Conservation (phyloP, 129 eudicot genomes). For the Calendula officinalis region DNA sequence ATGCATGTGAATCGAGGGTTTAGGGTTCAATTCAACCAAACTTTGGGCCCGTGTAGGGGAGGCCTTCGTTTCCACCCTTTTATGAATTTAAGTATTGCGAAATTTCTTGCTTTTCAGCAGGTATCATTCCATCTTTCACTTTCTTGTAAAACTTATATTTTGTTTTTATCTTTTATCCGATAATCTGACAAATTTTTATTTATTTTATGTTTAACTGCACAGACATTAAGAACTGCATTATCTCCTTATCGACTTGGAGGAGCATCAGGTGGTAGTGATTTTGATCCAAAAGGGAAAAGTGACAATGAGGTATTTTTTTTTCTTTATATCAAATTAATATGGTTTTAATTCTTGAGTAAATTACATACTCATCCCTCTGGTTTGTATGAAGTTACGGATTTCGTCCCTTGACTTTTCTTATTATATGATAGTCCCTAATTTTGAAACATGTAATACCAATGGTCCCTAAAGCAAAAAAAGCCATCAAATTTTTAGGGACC, state of each 20-base stretch:
- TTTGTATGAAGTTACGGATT: no score
- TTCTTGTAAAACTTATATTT: not conserved
- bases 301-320: slow-evolving; percentile 73
- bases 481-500: no score
- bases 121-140: slow-evolving; percentile 34
- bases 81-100: slow-evolving; percentile 90
- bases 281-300: slow-evolving; percentile 96
- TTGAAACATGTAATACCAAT: no score
- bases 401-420: no score
- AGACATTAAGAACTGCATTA: slow-evolving; percentile 88
- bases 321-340: not conserved
- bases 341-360: not conserved
- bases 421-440: no score
- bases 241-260: slow-evolving; percentile 99
- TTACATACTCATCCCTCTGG: no score
- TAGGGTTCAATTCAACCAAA: slow-evolving; percentile 89
- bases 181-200: not conserved
- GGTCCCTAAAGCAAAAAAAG: no score
- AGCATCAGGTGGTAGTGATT: slow-evolving; percentile 97
- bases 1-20: slow-evolving; percentile 94
- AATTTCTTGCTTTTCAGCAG: slow-evolving; percentile 96
- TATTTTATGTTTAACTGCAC: slow-evolving; percentile 22
- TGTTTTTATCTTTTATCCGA: not conserved
- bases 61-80: slow-evolving; percentile 95
- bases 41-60: slow-evolving; percentile 97